A percentile compares a stretch with the other conserved stretches of the same genome.
Evolutionary conservation across 2,329 filamentous ascomycete species (phyloP).

Genomic region (Neonectria ditissima): DNA sequence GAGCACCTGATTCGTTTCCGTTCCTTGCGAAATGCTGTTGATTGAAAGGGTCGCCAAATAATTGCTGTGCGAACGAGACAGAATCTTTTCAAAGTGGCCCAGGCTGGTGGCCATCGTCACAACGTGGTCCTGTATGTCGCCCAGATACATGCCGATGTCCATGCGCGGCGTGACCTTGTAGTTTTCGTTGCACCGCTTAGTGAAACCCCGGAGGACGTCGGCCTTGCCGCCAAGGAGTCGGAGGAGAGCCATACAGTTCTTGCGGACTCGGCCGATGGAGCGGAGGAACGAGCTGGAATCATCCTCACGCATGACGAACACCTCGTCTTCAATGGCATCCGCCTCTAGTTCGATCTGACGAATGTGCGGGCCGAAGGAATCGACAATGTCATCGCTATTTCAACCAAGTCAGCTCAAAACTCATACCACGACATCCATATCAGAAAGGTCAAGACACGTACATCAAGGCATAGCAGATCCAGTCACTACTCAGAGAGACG

Average conservation of each 20-base stretch:
- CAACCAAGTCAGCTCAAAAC: conserved; percentile 38
- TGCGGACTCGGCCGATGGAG: conserved; percentile 89
- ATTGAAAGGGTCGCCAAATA: conserved; percentile 96
- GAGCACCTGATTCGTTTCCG: conserved; percentile 86
- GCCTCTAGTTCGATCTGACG: conserved; percentile 88
- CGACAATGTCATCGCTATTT: conserved; percentile 90
- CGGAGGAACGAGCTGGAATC: conserved; percentile 90
- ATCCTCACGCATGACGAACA: conserved; percentile 90
- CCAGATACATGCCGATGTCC: conserved; percentile 95
- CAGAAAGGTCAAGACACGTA: conserved; percentile 57
- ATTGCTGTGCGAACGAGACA: conserved; percentile 93
- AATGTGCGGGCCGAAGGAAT: conserved; percentile 92
- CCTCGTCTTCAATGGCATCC: conserved; percentile 93
- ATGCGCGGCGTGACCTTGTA: conserved; percentile 95
- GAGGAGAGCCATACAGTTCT: conserved; percentile 94
- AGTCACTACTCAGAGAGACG: conserved; percentile 92
- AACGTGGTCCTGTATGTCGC: conserved; percentile 98
- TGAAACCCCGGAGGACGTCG: conserved; percentile 97
- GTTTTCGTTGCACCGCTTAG: conserved; percentile 98
- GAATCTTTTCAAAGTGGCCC: conserved; percentile 96
- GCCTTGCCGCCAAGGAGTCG: conserved; percentile 95
- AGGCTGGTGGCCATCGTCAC: conserved; percentile 99
- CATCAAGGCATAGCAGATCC: conserved; percentile 99
- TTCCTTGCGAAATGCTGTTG: conserved; percentile 89
- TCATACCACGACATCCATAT: neutral